These are phyloP conservation scores for Puccinia triticina DNA, from an alignment of 1,284 basidiomycete genomes.

Conservation along the genomic window DNA sequence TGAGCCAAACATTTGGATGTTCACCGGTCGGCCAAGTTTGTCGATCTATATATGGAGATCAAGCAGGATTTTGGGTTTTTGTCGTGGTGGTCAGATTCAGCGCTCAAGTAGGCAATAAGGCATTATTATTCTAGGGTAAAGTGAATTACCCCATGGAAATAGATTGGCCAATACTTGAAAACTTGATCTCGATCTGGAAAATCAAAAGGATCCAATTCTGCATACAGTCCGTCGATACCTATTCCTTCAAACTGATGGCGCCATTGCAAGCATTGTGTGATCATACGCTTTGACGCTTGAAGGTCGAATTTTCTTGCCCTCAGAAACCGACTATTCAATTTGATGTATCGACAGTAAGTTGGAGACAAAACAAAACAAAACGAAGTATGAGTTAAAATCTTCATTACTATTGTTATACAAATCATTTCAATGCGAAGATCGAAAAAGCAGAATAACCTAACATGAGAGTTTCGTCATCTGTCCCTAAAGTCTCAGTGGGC, in stretches of 20 bases:
- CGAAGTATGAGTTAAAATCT: background rate
- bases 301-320: constrained; percentile 50
- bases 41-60: constrained; percentile 39
- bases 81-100: too few relatives aligned
- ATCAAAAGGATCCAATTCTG: constrained; percentile 51
- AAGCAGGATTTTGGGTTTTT: background rate
- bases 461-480: constrained; percentile 51
- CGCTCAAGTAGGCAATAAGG: background rate
- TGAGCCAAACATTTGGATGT: constrained; percentile 52
- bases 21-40: constrained; percentile 51
- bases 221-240: constrained; percentile 52
- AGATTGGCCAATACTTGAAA: constrained; percentile 53
- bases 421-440: background rate
- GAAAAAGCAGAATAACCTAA: constrained; percentile 30
- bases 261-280: constrained; percentile 50
- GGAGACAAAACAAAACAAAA: constrained; percentile 1
- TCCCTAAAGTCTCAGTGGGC: constrained; percentile 36
- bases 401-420: background rate
- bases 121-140: background rate
- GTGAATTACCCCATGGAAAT: constrained; percentile 41
- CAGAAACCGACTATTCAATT: constrained; percentile 50
- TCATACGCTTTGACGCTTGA: constrained; percentile 44
- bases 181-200: constrained; percentile 50
- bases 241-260: constrained; percentile 51
- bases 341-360: background rate